phyloP scores from a whole-genome alignment of 2,329 filamentous ascomycete genomes.

The Dactylellina drechsleri region DNA sequence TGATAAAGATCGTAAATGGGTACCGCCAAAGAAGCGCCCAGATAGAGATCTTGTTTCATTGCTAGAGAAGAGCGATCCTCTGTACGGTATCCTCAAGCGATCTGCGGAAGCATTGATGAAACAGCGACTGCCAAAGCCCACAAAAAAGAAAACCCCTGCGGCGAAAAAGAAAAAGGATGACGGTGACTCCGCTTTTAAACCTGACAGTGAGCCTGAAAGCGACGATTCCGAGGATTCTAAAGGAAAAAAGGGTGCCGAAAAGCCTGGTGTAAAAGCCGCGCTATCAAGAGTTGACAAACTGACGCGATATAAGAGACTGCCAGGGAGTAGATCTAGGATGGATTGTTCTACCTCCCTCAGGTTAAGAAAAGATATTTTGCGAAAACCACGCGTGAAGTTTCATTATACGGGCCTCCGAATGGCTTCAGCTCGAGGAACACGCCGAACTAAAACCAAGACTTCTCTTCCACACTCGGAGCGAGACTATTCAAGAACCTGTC shows the following conservation, averaged over 20 bases:
- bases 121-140: not conserved
- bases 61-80: slow-evolving; percentile 28
- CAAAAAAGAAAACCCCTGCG: not conserved
- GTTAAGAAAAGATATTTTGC: not conserved
- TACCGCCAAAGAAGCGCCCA: slow-evolving; percentile 2
- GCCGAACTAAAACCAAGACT: not conserved
- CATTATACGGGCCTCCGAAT: slow-evolving; percentile 11
- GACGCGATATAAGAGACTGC: not conserved
- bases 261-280: not conserved
- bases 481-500: not conserved
- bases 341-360: not conserved
- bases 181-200: not conserved
- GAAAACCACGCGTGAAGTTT: slow-evolving; percentile 1
- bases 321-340: too few relatives aligned
- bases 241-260: not conserved
- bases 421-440: not conserved
- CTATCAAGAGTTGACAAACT: not conserved
- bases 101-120: slow-evolving; percentile 27
- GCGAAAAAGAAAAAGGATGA: not conserved
- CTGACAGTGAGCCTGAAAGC: not conserved
- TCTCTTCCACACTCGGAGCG: not conserved
- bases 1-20: slow-evolving; percentile 24
- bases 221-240: not conserved
- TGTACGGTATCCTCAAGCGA: slow-evolving; percentile 8
- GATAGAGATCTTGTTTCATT: slow-evolving; percentile 15